Evolutionary conservation across 306 rosid genomes (phyloP), one percentile per base, ranked within the genome.

Genomic region (Rosa lucieae): DNA sequence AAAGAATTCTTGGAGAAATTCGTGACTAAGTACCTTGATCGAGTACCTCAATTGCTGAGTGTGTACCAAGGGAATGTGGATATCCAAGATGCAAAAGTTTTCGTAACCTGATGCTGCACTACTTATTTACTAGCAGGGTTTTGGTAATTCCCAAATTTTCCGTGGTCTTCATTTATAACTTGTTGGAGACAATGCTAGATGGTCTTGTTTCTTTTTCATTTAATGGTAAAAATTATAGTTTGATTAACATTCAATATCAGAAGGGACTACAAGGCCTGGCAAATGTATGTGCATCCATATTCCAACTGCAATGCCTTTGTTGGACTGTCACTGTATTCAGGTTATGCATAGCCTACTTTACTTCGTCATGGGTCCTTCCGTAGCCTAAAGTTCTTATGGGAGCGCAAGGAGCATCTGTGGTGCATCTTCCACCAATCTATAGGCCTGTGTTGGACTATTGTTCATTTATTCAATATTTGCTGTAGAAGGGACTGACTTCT

Each of bases 11-110:
- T 78, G 37, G 76, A 74, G 13, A 82, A 17, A 52, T 85, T 29
- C 56, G 88, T 82, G 72, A 65, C 18, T 37, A 79, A 67, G 55
- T 82, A 72, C 62, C 18, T 23, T 12, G 47, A 67, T 6, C 55
- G 72, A 37, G 82, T 58, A 11, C 84, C 86, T 79, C 56, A 47
- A 56, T 44, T 85, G 56, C 49, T 67, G 77, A 59, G 53, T 49
- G 68, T 82, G 56, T 85, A 82, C 65, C 55, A 49, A 12, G 74
- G 86, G 29, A 82, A 79, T 68, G 70, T 13, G 4, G 26, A 62
- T 43, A 21, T 66, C 23, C 26, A 70, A 4, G 80, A 74, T 21
- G 68, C 69, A 44, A 5, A 44, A 44, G 17, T 7, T 70, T 46
- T 47, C 6, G 11, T 1, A 6, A 12, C 62, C 10, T 71, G 75